Evolutionary conservation across 306 rosid species (phyloP).

Genomic region (Mucuna pruriens): DNA sequence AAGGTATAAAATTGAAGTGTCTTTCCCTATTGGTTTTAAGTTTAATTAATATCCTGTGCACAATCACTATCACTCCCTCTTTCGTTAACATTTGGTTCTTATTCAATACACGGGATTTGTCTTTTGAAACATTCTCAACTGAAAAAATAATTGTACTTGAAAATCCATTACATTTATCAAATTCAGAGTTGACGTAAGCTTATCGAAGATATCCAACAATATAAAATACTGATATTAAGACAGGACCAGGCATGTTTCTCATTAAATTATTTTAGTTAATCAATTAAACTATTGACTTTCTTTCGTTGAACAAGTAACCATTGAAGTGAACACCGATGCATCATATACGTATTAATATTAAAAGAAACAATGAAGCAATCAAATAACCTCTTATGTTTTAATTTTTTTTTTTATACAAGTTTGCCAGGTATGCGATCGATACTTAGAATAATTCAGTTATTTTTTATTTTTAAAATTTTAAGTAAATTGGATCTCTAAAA

Average conservation of each 20-base stretch:
- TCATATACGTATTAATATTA: neutral
- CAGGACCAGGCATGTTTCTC: neutral
- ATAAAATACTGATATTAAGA: neutral
- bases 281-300: neutral
- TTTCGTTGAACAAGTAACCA: neutral
- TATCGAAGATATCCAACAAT: neutral
- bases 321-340: neutral
- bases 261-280: neutral
- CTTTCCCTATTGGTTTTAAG: neutral
- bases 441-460: neutral
- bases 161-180: neutral
- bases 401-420: too few relatives aligned
- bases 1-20: neutral
- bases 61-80: neutral
- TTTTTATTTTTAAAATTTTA: neutral
- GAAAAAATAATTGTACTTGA: neutral
- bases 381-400: neutral
- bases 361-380: neutral
- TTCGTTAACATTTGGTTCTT: neutral
- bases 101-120: neutral
- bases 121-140: slow-evolving; percentile 2
- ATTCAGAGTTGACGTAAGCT: neutral
- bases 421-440: neutral
- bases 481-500: too few relatives aligned
- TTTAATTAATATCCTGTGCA: neutral